Evolutionary conservation across 805 yeast species (phyloP).

Genomic region (Lipomyces sp.): DNA sequence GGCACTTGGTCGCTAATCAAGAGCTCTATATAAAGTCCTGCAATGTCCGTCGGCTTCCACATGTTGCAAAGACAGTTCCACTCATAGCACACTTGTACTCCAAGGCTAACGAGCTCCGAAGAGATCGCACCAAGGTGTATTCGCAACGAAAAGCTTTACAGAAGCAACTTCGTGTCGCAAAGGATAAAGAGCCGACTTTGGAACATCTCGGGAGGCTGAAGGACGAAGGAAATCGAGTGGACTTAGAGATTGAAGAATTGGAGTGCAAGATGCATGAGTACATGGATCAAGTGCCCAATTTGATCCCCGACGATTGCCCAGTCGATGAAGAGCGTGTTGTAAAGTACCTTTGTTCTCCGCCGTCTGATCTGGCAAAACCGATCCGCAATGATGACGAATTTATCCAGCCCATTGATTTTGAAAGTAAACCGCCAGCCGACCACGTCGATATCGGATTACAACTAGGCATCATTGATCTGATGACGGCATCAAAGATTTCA

Average conservation of each 20-base stretch:
- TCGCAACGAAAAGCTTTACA: conserved; percentile 27
- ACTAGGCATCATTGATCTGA: conserved; percentile 72
- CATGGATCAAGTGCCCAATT: conserved; percentile 32
- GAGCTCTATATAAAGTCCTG: conserved; percentile 27
- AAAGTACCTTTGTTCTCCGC: conserved; percentile 28
- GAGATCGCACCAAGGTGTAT: conserved; percentile 16
- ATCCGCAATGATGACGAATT: conserved; percentile 9
- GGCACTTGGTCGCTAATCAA: conserved; percentile 19
- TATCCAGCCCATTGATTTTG: conserved; percentile 14
- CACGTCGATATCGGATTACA: conserved; percentile 74
- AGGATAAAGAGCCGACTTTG: background rate
- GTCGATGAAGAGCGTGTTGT: conserved; percentile 23
- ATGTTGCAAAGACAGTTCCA: conserved; percentile 29
- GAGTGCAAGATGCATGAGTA: conserved; percentile 12
- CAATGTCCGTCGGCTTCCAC: conserved; percentile 22
- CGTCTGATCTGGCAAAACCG: conserved; percentile 1
- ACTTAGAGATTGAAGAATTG: conserved; percentile 14
- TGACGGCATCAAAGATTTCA: conserved; percentile 71
- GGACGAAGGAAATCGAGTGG: conserved; percentile 9
- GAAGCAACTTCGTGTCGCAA: conserved; percentile 1
- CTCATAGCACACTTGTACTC: conserved; percentile 15
- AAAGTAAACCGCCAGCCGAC: conserved; percentile 47
- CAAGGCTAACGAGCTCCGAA: conserved; percentile 15
- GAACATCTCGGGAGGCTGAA: conserved; percentile 18
- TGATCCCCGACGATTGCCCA: conserved; percentile 27